A percentile compares a stretch with the other conserved stretches of the same genome.
Conservation (phyloP, 768 basidiomycete genomes). For the Termitomyces sp. region DNA sequence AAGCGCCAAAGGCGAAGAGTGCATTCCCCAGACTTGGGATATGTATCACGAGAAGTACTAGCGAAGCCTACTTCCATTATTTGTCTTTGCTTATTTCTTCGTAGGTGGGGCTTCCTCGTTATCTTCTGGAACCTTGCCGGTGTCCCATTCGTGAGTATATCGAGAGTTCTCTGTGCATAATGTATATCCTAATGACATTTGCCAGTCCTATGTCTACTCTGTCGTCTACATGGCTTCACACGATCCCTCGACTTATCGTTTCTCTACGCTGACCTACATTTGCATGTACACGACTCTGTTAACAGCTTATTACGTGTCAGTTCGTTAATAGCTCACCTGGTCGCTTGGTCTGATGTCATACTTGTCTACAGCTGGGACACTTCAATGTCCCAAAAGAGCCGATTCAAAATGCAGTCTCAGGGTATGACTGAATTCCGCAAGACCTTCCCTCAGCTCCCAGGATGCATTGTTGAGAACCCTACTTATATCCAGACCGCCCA, state of each 20-base stretch:
- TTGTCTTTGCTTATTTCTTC: background rate
- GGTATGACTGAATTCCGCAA: conserved; percentile 82
- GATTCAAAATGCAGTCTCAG: conserved; percentile 96
- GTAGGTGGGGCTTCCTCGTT: conserved; percentile 90
- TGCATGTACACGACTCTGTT: conserved; percentile 71
- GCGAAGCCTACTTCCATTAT: conserved; percentile 9
- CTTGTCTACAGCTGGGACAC: conserved; percentile 71
- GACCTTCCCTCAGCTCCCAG: conserved; percentile 91
- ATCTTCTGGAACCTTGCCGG: conserved; percentile 98
- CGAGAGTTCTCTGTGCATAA: background rate
- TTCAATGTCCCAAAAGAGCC: conserved; percentile 93
- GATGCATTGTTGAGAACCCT: conserved; percentile 79
- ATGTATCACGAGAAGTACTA: conserved; percentile 95
- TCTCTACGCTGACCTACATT: conserved; percentile 72
- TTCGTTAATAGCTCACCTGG: conserved; percentile 8
- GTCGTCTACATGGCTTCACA: conserved; percentile 97
- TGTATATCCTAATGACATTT: background rate
- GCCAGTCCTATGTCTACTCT: conserved; percentile 92
- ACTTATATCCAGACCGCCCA: conserved; percentile 91
- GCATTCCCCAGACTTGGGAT: conserved; percentile 97
- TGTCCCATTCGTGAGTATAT: conserved; percentile 71
- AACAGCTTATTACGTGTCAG: conserved; percentile 83
- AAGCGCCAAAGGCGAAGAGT: conserved; percentile 90
- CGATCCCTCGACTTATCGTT: conserved; percentile 81
- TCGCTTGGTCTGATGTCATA: background rate